Evolutionary conservation across 148 eudicot genomes (phyloP).

Genomic region (Chenopodium formosanum): DNA sequence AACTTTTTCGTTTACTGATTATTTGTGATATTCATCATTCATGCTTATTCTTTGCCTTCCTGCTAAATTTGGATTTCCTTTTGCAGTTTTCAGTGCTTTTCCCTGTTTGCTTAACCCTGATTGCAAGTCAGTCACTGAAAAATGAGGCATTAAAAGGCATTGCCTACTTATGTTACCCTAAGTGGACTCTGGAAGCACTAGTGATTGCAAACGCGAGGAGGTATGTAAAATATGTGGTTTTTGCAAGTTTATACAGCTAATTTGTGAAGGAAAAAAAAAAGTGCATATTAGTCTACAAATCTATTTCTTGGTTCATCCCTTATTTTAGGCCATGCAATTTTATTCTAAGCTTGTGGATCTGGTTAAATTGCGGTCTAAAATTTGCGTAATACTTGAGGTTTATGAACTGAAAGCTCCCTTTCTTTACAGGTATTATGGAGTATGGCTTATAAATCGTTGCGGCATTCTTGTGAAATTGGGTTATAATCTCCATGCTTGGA

Average conservation of each 20-base stretch:
- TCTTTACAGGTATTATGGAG: slow-evolving; percentile 55
- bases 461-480: slow-evolving; percentile 41
- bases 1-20: not conserved
- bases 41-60: slow-evolving; percentile 14
- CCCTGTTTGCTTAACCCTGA: slow-evolving; percentile 69
- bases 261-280: not conserved
- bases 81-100: slow-evolving; percentile 73
- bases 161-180: slow-evolving; percentile 69
- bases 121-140: slow-evolving; percentile 53
- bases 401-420: not conserved
- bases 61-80: slow-evolving; percentile 23
- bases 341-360: not conserved
- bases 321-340: not conserved
- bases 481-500: slow-evolving; percentile 47
- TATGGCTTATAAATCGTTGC: slow-evolving; percentile 70
- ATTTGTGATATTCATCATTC: slow-evolving; percentile 8
- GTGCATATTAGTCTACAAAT: not conserved
- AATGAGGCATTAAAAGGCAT: slow-evolving; percentile 39
- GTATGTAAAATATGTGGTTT: slow-evolving; percentile 16
- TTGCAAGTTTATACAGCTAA: not conserved
- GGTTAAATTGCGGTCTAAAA: too few species aligned
- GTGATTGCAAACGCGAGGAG: slow-evolving; percentile 77
- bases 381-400: not conserved
- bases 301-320: not conserved
- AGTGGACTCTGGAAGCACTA: slow-evolving; percentile 96